Conservation (phyloP, 768 basidiomycete genomes). For the Sarcomyxa edulis region DNA sequence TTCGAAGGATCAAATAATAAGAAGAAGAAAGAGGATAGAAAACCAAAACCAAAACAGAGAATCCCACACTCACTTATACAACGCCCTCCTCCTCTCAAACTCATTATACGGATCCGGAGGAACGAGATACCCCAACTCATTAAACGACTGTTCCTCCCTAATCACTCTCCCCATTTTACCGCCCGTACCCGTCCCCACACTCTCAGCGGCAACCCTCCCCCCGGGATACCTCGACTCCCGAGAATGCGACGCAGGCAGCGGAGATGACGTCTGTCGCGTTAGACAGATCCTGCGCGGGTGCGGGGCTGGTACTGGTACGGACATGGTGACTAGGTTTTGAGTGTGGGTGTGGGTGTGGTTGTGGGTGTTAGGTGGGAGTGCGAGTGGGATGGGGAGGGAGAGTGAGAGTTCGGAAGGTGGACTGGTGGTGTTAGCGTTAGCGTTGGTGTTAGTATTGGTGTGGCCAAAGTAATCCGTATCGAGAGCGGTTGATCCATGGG, state of each 20-base stretch:
- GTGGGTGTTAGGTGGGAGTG: background rate
- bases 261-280: slow-evolving; percentile 61
- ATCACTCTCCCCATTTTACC: slow-evolving; percentile 41
- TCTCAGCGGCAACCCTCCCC: slow-evolving; percentile 24
- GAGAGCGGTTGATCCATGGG: too few relatives aligned
- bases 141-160: slow-evolving; percentile 66
- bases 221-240: slow-evolving; percentile 28
- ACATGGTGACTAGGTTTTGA: too few relatives aligned
- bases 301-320: too few relatives aligned
- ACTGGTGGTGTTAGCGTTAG: too few relatives aligned
- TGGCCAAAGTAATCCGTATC: too few relatives aligned
- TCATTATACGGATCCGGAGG: slow-evolving; percentile 87
- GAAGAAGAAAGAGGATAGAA: slow-evolving; percentile 3
- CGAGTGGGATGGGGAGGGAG: background rate
- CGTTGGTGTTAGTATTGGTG: too few relatives aligned
- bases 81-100: slow-evolving; percentile 70
- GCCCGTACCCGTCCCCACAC: slow-evolving; percentile 13
- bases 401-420: too few relatives aligned
- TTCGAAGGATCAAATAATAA: background rate
- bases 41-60: background rate
- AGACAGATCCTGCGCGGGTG: slow-evolving; percentile 47
- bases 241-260: slow-evolving; percentile 41
- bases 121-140: slow-evolving; percentile 61
- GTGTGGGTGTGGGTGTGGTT: background rate
- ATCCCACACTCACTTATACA: slow-evolving; percentile 65